These are phyloP conservation scores for Scenedesmus sp. DNA, from an alignment of 163 green algal genomes.

Conservation along the genomic window DNA sequence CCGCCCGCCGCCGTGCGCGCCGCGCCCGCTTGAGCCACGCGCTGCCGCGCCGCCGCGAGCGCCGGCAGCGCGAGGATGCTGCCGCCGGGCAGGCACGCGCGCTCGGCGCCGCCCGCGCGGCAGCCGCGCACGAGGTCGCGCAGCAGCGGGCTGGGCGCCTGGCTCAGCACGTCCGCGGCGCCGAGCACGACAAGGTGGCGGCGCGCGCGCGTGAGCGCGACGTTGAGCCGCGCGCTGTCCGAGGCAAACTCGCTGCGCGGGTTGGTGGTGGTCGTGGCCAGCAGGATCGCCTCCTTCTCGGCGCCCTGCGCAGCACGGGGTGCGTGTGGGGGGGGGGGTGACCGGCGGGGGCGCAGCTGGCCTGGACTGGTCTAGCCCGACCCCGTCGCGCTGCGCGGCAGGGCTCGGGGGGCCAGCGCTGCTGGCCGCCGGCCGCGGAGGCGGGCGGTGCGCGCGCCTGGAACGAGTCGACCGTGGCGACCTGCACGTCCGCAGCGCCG, in stretches of 20 bases:
- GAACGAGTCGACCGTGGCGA: constrained; percentile 50
- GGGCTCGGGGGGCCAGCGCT: no score
- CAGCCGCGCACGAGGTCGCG: constrained; percentile 9
- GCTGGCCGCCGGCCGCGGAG: no score
- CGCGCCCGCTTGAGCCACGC: no score
- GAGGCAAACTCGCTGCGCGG: constrained; percentile 31
- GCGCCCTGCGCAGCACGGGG: constrained; percentile 78
- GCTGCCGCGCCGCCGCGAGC: constrained; percentile 1
- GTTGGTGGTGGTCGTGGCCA: constrained; percentile 73
- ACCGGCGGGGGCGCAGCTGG: no score
- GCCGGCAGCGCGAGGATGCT: constrained; percentile 20
- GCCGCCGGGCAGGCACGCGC: constrained; percentile 11
- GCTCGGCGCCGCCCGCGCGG: neutral
- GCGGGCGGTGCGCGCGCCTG: constrained; percentile 51
- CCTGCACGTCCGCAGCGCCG: constrained; percentile 32
- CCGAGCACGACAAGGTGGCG: constrained; percentile 83
- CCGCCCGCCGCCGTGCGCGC: no score
- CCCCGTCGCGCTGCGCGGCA: no score
- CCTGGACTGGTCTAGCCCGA: no score
- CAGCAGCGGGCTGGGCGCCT: neutral
- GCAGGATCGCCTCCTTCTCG: constrained; percentile 87
- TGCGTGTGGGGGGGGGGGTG: no score
- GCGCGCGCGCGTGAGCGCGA: constrained; percentile 85
- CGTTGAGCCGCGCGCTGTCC: constrained; percentile 92
- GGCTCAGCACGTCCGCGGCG: constrained; percentile 49